These are phyloP conservation scores for Penicillium longicatenatum DNA, from an alignment of 495 filamentous ascomycete genomes.

Conservation along the genomic window DNA sequence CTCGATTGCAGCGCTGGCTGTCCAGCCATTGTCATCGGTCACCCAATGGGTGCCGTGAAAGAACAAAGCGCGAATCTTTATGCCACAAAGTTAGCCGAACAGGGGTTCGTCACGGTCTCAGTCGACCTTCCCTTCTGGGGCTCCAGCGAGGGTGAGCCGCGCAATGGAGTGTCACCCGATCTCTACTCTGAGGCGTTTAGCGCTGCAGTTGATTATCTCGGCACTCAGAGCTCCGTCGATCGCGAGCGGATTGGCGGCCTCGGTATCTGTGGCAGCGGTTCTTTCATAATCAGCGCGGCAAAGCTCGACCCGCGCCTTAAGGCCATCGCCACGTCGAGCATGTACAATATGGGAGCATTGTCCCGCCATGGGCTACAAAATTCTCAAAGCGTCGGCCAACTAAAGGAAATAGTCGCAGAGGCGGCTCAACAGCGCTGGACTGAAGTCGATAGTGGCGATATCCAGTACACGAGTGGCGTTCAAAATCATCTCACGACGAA, in stretches of 20 bases:
- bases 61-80: conserved; percentile 44
- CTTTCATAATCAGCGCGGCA: conserved; percentile 38
- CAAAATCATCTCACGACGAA: conserved; percentile 18
- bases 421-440: conserved; percentile 29
- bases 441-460: conserved; percentile 21
- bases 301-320: conserved; percentile 43
- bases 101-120: conserved; percentile 39
- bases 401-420: conserved; percentile 16
- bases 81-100: conserved; percentile 35
- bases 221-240: conserved; percentile 33
- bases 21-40: conserved; percentile 29
- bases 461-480: conserved; percentile 21
- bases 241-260: conserved; percentile 39
- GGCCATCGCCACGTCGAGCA: conserved; percentile 39
- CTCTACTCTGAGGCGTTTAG: conserved; percentile 42
- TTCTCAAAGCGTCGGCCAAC: conserved; percentile 17
- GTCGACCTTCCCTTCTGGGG: conserved; percentile 42
- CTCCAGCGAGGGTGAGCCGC: conserved; percentile 37
- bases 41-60: conserved; percentile 43
- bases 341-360: conserved; percentile 34
- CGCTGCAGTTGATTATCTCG: conserved; percentile 42
- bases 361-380: conserved; percentile 19
- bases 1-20: conserved; percentile 6
- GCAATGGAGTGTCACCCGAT: conserved; percentile 35
- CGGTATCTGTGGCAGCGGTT: conserved; percentile 44